Base-by-base conservation (phyloP, 2,329 filamentous ascomycete genomes). In the Botrytis sinoallii region DNA sequence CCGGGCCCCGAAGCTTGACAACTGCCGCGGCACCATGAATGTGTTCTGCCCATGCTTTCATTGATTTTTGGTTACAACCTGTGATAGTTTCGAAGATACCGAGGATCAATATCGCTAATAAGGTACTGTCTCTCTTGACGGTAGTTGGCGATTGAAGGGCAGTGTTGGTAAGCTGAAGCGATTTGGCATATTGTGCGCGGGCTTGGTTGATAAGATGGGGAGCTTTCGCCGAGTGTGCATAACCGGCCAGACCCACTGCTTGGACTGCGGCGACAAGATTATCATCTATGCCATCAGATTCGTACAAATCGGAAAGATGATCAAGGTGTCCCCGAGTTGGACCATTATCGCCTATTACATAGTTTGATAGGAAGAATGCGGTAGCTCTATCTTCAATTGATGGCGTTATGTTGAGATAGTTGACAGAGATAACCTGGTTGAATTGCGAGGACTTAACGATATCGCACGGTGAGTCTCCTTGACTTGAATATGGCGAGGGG, bases 81-180 rank as follows among this genome's bases (percentile, higher is more conserved):
- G 85, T 85, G 74, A 88, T 82, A 76, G 86, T 86, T 79, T 89
- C 87, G 70, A 86, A 89, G 7, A 87, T 85, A 61, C 86, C 85
- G 9, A 89, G 82, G 64, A 89, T 85, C 65, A 89, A 82, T 25
- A 89, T 84, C 0, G 86, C 84, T 14, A 88, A 83, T 82, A 89
- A 85, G 0, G 87, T 89, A 60, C 83, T 85, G 75, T 89, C 87
- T 76, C 86, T 86, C 76, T 85, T 81, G 8, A 84, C 85, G 72
- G 85, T 83, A 22, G 75, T 77, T 0, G 86, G 84, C 70, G 85
- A 80, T 64, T 82, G 80, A n/a, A 89, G 82, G 3, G 87, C 86
- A 29, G 81, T 79, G 70, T 88, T 88, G 12, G 85, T 87, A 66
- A 87, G 78, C n/a, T 82, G 82, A 1, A 89, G 82, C 6, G 87